Conservation (phyloP, 2,329 filamentous ascomycete genomes). For the Parascedosporium putredinis region DNA sequence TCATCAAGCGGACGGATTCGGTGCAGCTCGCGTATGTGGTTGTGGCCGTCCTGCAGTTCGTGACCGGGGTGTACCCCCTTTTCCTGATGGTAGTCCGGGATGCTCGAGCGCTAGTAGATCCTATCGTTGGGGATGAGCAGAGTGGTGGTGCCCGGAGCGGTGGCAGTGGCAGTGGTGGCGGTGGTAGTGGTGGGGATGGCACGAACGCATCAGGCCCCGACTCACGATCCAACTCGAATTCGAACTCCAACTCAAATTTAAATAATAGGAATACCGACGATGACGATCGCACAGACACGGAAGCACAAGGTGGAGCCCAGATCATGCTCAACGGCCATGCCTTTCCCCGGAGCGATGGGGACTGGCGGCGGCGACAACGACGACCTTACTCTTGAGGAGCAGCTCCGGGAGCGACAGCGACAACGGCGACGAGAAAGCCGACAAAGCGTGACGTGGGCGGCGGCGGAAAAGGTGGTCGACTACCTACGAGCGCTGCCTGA, state of each 20-base stretch:
- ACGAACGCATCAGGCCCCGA: no score
- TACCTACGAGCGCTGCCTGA: neutral
- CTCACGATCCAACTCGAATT: no score
- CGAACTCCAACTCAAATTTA: no score
- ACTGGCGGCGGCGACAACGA: neutral
- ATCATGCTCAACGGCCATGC: no score
- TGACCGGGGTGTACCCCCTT: constrained; percentile 36
- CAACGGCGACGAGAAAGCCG: neutral
- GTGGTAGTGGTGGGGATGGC: neutral
- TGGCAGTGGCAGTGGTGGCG: neutral
- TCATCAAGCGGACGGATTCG: constrained; percentile 46
- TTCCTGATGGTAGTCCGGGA: constrained; percentile 37
- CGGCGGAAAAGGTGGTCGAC: neutral
- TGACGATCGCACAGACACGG: no score
- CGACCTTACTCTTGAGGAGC: neutral
- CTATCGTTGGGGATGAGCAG: neutral
- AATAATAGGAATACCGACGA: neutral
- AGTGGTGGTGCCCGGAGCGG: neutral
- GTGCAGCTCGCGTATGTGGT: constrained; percentile 57
- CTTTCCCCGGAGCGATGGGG: no score
- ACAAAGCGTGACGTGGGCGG: neutral
- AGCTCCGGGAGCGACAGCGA: neutral
- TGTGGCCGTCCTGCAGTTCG: constrained; percentile 41
- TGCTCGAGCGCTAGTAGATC: constrained; percentile 34
- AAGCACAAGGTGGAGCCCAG: no score